Conservation (phyloP, 208 protist species). For the Strigomonas culicis region DNA sequence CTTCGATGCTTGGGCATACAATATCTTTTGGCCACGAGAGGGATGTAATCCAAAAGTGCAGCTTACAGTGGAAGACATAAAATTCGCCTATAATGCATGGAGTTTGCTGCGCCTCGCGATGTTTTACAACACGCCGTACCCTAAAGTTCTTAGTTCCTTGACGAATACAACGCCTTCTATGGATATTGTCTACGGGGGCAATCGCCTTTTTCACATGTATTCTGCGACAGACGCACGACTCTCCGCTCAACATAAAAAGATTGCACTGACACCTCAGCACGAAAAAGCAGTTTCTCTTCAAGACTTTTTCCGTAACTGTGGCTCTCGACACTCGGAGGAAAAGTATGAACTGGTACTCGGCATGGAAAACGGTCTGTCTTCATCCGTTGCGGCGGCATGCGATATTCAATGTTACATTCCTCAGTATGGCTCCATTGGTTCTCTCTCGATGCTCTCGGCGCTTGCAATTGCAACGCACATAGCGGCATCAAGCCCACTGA, state of each 20-base stretch:
- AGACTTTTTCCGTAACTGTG: constrained; percentile 29
- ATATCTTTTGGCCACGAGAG: constrained; percentile 48
- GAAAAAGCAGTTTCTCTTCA: constrained; percentile 45
- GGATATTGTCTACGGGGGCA: constrained; percentile 56
- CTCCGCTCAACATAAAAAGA: constrained; percentile 16
- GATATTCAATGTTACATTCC: constrained; percentile 68
- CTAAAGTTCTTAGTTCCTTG: constrained; percentile 59
- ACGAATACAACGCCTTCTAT: constrained; percentile 60
- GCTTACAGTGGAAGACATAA: constrained; percentile 77
- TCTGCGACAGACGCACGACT: constrained; percentile 24
- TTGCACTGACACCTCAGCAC: constrained; percentile 70
- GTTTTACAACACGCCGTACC: constrained; percentile 67
- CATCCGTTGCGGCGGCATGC: constrained; percentile 27
- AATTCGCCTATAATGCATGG: constrained; percentile 89
- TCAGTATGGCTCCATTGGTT: constrained; percentile 85
- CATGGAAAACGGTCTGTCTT: constrained; percentile 81
- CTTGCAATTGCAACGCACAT: constrained; percentile 67
- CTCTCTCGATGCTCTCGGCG: constrained; percentile 77
- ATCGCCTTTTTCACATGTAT: constrained; percentile 76
- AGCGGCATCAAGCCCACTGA: not conserved
- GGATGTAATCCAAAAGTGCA: constrained; percentile 30
- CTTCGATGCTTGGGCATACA: constrained; percentile 81
- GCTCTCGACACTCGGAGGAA: not conserved
- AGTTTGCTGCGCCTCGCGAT: constrained; percentile 61
- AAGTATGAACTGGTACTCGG: constrained; percentile 70